phyloP scores from a whole-genome alignment of 352 stramenopile species.

The Blastocystis sp. region DNA sequence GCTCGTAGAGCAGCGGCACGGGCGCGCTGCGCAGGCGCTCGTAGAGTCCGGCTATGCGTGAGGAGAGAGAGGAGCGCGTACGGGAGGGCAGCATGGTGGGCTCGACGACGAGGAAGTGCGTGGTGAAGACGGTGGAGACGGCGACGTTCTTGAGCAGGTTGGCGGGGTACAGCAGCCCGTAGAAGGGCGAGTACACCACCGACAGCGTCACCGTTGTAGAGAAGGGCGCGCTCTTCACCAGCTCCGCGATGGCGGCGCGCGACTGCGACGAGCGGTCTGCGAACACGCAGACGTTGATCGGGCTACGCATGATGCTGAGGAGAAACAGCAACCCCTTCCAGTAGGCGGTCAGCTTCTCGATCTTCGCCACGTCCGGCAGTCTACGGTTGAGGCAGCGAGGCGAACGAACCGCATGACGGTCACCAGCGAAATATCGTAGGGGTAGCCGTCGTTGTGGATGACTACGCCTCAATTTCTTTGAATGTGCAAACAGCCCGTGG shows the following conservation, averaged over 20 bases:
- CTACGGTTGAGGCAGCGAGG: neutral
- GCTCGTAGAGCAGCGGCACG: slow-evolving; percentile 13
- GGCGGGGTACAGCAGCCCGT: slow-evolving; percentile 24
- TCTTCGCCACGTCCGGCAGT: neutral
- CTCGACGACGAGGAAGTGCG: slow-evolving; percentile 46
- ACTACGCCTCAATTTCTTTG: neutral
- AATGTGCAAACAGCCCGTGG: slow-evolving; percentile 16
- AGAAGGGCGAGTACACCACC: slow-evolving; percentile 36
- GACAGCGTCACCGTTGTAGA: neutral
- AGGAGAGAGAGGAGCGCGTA: neutral
- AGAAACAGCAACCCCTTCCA: slow-evolving; percentile 25
- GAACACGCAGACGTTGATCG: slow-evolving; percentile 43
- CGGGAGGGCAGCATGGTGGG: slow-evolving; percentile 25
- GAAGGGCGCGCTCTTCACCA: neutral
- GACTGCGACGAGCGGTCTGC: slow-evolving; percentile 18
- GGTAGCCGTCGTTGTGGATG: slow-evolving; percentile 56
- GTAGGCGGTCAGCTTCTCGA: neutral
- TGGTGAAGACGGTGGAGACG: slow-evolving; percentile 58
- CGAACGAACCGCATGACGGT: neutral
- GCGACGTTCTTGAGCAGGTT: slow-evolving; percentile 43
- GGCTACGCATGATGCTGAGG: neutral
- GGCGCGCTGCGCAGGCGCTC: slow-evolving; percentile 1
- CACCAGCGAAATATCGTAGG: slow-evolving; percentile 47
- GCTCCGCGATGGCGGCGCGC: neutral
- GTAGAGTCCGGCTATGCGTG: slow-evolving; percentile 4